These are phyloP conservation scores for Groenewaldozyma salmanticensis DNA, from an alignment of 805 yeast species.

Conservation along the genomic window DNA sequence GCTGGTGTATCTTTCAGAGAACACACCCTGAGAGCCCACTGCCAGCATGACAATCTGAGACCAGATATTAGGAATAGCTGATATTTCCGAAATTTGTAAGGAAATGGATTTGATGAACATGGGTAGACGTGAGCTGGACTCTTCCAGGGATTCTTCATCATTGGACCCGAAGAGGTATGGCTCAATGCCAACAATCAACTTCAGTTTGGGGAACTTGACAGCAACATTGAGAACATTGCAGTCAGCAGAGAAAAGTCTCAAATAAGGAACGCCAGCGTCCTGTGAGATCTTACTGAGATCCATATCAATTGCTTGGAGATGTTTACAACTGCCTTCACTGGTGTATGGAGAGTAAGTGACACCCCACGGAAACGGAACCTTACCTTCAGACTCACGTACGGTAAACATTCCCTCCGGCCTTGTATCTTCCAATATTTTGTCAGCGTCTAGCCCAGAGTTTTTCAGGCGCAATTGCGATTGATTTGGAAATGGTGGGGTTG, in stretches of 20 bases:
- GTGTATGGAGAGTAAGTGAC: conserved; percentile 17
- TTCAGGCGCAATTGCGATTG: too few relatives aligned
- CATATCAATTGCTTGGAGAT: conserved; percentile 8
- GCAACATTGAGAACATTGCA: conserved; percentile 16
- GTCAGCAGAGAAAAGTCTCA: conserved; percentile 15
- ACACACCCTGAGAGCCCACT: conserved; percentile 18
- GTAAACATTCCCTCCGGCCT: too few relatives aligned
- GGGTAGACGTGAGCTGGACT: neutral
- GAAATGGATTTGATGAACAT: neutral
- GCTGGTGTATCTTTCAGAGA: conserved; percentile 11
- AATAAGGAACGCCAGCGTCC: conserved; percentile 8
- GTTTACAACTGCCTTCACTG: conserved; percentile 13
- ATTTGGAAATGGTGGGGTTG: too few relatives aligned
- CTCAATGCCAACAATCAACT: conserved; percentile 15
- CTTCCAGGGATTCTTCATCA: conserved; percentile 1
- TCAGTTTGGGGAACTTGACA: conserved; percentile 7
- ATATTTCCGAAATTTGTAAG: conserved; percentile 3
- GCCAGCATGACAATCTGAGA: conserved; percentile 15
- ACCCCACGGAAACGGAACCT: conserved; percentile 18
- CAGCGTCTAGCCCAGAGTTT: too few relatives aligned
- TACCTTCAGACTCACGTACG: too few relatives aligned
- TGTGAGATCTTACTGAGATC: neutral
- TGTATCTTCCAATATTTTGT: too few relatives aligned
- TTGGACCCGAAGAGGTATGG: conserved; percentile 8
- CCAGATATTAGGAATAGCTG: conserved; percentile 11